These are phyloP conservation scores for Apophysomyces variabilis DNA, from an alignment of 371 early-diverging fungal genomes.

Conservation along the genomic window DNA sequence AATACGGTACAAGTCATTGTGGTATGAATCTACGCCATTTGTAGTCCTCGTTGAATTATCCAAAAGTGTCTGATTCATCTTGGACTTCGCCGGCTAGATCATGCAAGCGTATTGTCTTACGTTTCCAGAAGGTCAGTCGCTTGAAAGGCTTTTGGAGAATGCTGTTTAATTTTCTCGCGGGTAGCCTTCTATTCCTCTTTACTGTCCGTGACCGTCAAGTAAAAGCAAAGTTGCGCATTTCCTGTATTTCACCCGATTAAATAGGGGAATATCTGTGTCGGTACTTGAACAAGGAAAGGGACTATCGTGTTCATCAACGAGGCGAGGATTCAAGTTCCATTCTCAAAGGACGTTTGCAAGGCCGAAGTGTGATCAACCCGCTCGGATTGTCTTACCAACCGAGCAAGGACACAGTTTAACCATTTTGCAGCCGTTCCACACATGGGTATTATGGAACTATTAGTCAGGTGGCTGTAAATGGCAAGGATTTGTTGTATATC, in stretches of 20 bases:
- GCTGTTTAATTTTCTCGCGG: neutral
- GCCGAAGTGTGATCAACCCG: neutral
- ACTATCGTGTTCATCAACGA: conserved; percentile 12
- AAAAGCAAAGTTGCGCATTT: neutral
- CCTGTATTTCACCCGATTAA: too few relatives aligned
- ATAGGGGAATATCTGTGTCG: too few relatives aligned
- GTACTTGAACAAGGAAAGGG: too few relatives aligned
- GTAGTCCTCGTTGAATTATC: neutral
- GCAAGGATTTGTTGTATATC: neutral
- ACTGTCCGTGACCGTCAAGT: neutral
- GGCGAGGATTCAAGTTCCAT: neutral
- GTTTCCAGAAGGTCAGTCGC: neutral
- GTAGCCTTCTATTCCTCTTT: neutral
- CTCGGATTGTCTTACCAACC: conserved; percentile 10
- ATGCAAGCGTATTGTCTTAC: neutral
- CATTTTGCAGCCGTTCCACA: neutral
- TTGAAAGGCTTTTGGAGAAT: neutral
- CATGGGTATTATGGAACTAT: neutral
- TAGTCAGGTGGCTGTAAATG: neutral
- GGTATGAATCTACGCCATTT: neutral
- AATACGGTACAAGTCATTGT: neutral
- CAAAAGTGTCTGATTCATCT: neutral
- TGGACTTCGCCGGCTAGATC: neutral
- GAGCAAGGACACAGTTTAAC: neutral
- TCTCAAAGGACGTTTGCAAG: conserved; percentile 8